These are phyloP conservation scores for Aureobasidium zeae DNA, from an alignment of 2,329 filamentous ascomycete species.

Conservation along the genomic window DNA sequence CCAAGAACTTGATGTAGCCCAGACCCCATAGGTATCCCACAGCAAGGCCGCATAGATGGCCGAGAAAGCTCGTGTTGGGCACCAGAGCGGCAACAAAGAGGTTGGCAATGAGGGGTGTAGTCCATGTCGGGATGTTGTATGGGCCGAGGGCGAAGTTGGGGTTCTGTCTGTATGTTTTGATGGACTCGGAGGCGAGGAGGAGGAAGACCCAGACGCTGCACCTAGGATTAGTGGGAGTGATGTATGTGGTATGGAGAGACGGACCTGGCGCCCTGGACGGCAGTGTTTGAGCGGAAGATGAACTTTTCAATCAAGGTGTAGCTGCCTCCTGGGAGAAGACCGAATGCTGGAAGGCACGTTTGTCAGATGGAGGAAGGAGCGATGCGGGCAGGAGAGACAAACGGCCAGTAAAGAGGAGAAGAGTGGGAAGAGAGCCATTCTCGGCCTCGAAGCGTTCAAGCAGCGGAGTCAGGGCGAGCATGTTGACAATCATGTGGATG, in stretches of 20 bases:
- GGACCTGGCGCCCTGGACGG: conserved; percentile 75
- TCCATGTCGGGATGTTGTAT: conserved; percentile 81
- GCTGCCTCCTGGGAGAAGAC: conserved; percentile 61
- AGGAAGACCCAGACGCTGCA: conserved; percentile 85
- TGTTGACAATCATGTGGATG: conserved; percentile 71
- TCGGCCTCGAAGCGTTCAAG: conserved; percentile 90
- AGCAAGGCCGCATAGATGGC: conserved; percentile 73
- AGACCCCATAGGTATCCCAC: conserved; percentile 84
- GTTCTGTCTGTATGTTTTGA: conserved; percentile 74
- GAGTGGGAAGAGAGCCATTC: conserved; percentile 79
- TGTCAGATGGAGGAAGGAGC: neutral
- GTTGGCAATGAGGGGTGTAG: conserved; percentile 68
- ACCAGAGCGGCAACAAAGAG: conserved; percentile 67
- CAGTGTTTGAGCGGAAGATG: conserved; percentile 60
- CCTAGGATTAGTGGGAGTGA: neutral
- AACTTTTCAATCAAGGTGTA: conserved; percentile 73
- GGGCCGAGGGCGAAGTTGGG: conserved; percentile 62
- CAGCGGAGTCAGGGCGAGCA: conserved; percentile 72
- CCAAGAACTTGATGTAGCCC: conserved; percentile 80
- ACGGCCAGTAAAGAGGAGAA: conserved; percentile 86
- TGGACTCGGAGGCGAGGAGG: conserved; percentile 72
- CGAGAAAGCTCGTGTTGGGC: conserved; percentile 72
- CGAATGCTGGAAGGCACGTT: conserved; percentile 31
- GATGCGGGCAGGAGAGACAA: conserved; percentile 34
- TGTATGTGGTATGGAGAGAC: conserved; percentile 19